Evolutionary conservation across 2,329 filamentous ascomycete genomes (phyloP).

Genomic region (Fusarium neocosmosporiellum): DNA sequence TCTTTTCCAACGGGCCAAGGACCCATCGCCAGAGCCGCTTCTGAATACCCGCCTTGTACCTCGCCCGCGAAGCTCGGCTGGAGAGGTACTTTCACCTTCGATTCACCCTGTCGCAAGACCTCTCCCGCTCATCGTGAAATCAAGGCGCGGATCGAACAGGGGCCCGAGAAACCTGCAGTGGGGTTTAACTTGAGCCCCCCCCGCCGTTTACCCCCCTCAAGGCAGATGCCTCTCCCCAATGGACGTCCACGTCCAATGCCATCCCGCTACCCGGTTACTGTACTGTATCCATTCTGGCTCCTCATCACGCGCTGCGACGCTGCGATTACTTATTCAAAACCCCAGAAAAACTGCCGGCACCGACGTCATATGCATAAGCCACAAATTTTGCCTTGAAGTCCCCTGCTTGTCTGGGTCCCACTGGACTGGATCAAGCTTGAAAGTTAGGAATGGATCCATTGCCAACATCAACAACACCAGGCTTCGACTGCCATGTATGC

Average conservation of each 20-base stretch:
- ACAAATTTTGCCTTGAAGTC: not conserved
- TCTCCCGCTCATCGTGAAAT: conserved; percentile 30
- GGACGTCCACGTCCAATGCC: not conserved
- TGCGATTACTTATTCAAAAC: conserved; percentile 14
- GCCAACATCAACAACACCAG: not conserved
- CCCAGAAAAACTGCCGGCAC: not conserved
- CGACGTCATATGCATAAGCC: conserved; percentile 23
- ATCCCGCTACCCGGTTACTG: not conserved
- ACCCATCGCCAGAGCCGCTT: conserved; percentile 15
- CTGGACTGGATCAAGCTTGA: not conserved
- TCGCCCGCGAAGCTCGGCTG: not conserved
- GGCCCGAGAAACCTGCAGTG: conserved; percentile 4
- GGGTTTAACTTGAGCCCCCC: not conserved
- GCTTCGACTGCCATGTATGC: not conserved
- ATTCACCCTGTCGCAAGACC: conserved; percentile 16
- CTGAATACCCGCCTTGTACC: not conserved
- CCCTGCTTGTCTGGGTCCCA: not conserved
- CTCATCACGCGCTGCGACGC: conserved; percentile 23
- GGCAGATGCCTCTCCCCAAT: not conserved
- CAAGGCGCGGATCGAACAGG: conserved; percentile 28
- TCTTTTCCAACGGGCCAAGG: conserved; percentile 20
- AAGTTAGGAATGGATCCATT: not conserved
- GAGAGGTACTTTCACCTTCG: conserved; percentile 10
- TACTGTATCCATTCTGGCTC: conserved; percentile 2
- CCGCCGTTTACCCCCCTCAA: not conserved